Evolutionary conservation across 225 moss, liverwort and hornwort genomes (phyloP).

Genomic region (Sphagnum tenellum): DNA sequence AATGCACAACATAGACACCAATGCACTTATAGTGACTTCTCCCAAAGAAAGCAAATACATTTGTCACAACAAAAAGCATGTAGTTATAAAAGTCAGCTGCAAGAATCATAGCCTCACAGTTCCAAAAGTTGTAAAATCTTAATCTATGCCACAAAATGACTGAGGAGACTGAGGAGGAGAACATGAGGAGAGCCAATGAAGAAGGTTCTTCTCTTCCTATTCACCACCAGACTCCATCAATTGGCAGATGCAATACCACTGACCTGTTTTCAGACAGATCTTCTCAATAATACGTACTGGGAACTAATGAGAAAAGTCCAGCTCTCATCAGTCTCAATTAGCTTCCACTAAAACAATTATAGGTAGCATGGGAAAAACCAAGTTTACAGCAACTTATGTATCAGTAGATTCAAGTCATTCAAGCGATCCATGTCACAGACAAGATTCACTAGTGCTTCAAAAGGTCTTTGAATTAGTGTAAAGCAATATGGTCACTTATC

Average conservation of each 20-base stretch:
- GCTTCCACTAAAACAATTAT: constrained; percentile 20
- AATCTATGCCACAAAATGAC: background rate
- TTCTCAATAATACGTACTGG: constrained; percentile 27
- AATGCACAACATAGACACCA: no score
- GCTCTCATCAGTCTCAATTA: constrained; percentile 18
- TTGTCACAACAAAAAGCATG: no score
- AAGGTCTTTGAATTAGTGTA: constrained; percentile 12
- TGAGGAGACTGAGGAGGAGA: background rate
- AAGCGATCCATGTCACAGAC: constrained; percentile 8
- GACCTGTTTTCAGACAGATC: constrained; percentile 13
- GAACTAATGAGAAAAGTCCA: constrained; percentile 19
- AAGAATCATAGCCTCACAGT: background rate
- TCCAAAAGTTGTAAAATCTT: background rate
- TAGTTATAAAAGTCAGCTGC: background rate
- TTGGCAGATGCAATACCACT: constrained; percentile 26
- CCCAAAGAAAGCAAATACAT: no score
- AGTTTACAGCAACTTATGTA: constrained; percentile 36
- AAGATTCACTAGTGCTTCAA: constrained; percentile 2
- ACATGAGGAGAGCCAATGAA: no score
- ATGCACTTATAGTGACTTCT: no score
- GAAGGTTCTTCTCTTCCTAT: constrained; percentile 5
- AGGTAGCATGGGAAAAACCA: constrained; percentile 22
- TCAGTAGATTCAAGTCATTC: constrained; percentile 11
- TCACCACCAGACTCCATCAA: constrained; percentile 9
- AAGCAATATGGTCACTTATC: constrained; percentile 23